Conservation (phyloP, 140 eudicot species). For the Ambrosia hybrid region DNA sequence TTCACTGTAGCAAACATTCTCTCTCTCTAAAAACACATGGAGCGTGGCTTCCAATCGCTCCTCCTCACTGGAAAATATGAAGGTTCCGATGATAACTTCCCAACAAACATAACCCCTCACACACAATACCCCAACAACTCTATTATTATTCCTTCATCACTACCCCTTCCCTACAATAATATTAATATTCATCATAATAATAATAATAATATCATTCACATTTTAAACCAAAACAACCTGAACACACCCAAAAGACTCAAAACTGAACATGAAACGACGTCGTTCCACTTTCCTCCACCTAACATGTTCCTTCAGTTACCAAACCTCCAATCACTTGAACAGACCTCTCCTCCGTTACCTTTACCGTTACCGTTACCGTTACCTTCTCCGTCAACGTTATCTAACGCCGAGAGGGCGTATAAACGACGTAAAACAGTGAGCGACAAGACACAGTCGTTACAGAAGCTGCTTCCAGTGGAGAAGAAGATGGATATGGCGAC, state of each 20-base stretch:
- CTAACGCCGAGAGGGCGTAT: slow-evolving; percentile 10
- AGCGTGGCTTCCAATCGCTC: slow-evolving; percentile 29
- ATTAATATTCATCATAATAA: too few relatives aligned
- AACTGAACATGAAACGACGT: slow-evolving; percentile 12
- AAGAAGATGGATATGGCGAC: slow-evolving; percentile 66
- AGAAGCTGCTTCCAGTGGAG: slow-evolving; percentile 52
- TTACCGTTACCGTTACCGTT: neutral
- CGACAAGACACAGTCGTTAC: slow-evolving; percentile 50
- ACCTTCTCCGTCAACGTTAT: slow-evolving; percentile 1
- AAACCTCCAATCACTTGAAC: too few relatives aligned
- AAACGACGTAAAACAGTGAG: slow-evolving; percentile 38
- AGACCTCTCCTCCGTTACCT: too few relatives aligned
- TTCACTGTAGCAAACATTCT: neutral
- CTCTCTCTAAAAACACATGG: slow-evolving; percentile 23
- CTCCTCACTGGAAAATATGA: slow-evolving; percentile 31
- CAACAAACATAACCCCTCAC: slow-evolving; percentile 13
- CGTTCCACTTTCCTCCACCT: too few relatives aligned
- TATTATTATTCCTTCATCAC: slow-evolving; percentile 12
- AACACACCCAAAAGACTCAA: slow-evolving; percentile 33
- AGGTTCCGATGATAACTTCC: slow-evolving; percentile 5
- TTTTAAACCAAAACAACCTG: slow-evolving; percentile 13
- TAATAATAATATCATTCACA: neutral
- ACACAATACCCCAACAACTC: slow-evolving; percentile 15
- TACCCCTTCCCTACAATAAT: too few relatives aligned
- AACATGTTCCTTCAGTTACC: too few relatives aligned